Conservation (phyloP, 805 yeast genomes). For the Starmerella bacillaris region DNA sequence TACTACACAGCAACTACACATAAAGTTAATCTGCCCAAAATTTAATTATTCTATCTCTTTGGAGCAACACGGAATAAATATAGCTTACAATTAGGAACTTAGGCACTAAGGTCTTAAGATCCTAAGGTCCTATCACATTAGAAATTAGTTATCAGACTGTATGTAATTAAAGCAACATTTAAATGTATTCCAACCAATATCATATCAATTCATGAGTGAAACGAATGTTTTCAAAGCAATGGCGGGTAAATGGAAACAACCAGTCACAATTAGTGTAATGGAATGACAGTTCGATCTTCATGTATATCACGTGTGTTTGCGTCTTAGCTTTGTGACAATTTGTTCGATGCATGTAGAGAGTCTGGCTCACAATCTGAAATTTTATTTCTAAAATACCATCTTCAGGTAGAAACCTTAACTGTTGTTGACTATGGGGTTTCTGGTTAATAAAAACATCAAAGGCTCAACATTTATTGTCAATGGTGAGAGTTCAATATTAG, state of each 20-base stretch:
- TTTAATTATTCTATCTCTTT: too few relatives aligned
- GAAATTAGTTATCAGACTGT: too few relatives aligned
- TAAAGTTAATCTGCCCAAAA: too few relatives aligned
- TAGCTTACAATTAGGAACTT: too few relatives aligned
- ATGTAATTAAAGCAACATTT: too few relatives aligned
- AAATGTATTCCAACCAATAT: too few relatives aligned
- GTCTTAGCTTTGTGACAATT: background rate
- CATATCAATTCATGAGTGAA: too few relatives aligned
- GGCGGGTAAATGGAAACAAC: background rate
- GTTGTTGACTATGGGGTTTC: conserved; percentile 14
- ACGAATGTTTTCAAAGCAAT: too few relatives aligned
- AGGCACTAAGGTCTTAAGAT: too few relatives aligned
- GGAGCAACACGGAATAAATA: too few relatives aligned
- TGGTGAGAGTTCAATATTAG: conserved; percentile 11
- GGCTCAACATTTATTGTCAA: conserved; percentile 13
- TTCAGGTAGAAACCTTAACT: background rate
- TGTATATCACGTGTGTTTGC: background rate
- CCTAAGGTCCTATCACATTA: too few relatives aligned
- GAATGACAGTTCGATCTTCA: background rate
- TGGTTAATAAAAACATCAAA: conserved; percentile 9
- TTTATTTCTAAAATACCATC: background rate
- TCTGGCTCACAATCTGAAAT: background rate
- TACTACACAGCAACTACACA: too few relatives aligned
- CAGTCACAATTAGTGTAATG: background rate
- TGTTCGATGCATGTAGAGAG: background rate